A percentile compares a stretch with the other conserved stretches of the same genome.
Evolutionary conservation across 257 asterid species (phyloP).

Genomic region (Fraxinus cuspidata): DNA sequence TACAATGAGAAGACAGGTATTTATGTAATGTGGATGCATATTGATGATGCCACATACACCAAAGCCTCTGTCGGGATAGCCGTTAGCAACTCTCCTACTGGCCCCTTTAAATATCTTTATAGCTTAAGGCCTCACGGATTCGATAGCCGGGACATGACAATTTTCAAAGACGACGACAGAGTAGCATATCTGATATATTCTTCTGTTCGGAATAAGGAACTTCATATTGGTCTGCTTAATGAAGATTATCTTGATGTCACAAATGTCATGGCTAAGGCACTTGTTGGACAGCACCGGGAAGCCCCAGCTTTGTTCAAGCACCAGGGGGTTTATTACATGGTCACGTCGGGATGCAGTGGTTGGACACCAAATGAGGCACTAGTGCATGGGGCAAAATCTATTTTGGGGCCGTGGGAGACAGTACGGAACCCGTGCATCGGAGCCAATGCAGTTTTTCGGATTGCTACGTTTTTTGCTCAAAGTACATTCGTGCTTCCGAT

Average conservation of each 20-base stretch:
- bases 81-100: slow-evolving; percentile 50
- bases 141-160: slow-evolving; percentile 72
- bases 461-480: slow-evolving; percentile 67
- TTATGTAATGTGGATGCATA: slow-evolving; percentile 81
- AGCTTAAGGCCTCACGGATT: slow-evolving; percentile 66
- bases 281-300: slow-evolving; percentile 68
- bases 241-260: slow-evolving; percentile 47
- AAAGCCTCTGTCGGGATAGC: slow-evolving; percentile 76
- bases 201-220: slow-evolving; percentile 58
- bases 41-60: slow-evolving; percentile 53
- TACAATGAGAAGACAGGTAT: slow-evolving; percentile 45
- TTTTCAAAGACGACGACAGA: slow-evolving; percentile 66
- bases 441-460: slow-evolving; percentile 51
- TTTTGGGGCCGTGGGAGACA: slow-evolving; percentile 79
- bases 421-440: slow-evolving; percentile 86
- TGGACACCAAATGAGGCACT: slow-evolving; percentile 84
- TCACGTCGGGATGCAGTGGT: slow-evolving; percentile 87
- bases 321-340: slow-evolving; percentile 53
- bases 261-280: slow-evolving; percentile 32
- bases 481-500: slow-evolving; percentile 64
- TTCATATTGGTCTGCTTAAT: slow-evolving; percentile 52
- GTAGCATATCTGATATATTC: slow-evolving; percentile 58
- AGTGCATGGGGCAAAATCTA: slow-evolving; percentile 71
- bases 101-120: slow-evolving; percentile 52
- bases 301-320: slow-evolving; percentile 78